Evolutionary conservation across 345 rosid species (phyloP), one percentile per base, ranked within the genome.

Genomic region (Eucalyptus caleyi): DNA sequence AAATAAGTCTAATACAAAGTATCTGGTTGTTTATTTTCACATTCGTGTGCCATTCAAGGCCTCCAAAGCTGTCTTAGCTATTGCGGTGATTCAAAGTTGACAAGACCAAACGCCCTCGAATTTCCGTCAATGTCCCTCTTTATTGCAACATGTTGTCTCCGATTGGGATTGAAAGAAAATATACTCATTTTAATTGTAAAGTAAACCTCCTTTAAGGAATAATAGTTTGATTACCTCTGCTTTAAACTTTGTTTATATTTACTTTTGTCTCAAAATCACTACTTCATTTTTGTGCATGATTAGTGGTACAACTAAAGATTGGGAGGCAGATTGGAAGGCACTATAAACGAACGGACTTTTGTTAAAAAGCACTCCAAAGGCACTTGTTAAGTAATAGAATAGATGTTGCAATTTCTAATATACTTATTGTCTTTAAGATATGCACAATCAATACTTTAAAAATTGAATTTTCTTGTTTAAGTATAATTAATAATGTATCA

Each of bases 51-150:
- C 96, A 91, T 93, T 91, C 92, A 95, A 80, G 86, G 89, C 92
- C 44, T 92, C 92, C 88, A 94, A 77, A 87, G 96, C 97, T 69
- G 89, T 92, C 90, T 86, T 94, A 69, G 97, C 97, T 87, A 91
- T 81, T 94, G 93, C 89, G 96, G 90, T 85, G 88, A 86, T 86
- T 91, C 87, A 89, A 95, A 95, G 92, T 91, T 91, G 50, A 96
- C 95, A 93, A 95, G 94, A 32, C 98, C 96, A 87, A 96, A 96
- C 23, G 96, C 95, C 92, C 88, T 94, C 9, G 97, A 96, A 56
- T 86, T 92, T 60, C 96, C 95, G 23, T 91, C 89, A 32, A 34
- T 88, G 92, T 96, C 93, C 90, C 90, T 96, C 94, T 92, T 95
- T 90, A 96, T 91, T 77, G 91, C 93, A 87, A 88, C 95, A 88